A percentile compares a stretch with the other conserved stretches of the same genome.
Conservation (phyloP, 202 grass and related monocot genomes). For the Bolboschoenoplectus hybrid region DNA sequence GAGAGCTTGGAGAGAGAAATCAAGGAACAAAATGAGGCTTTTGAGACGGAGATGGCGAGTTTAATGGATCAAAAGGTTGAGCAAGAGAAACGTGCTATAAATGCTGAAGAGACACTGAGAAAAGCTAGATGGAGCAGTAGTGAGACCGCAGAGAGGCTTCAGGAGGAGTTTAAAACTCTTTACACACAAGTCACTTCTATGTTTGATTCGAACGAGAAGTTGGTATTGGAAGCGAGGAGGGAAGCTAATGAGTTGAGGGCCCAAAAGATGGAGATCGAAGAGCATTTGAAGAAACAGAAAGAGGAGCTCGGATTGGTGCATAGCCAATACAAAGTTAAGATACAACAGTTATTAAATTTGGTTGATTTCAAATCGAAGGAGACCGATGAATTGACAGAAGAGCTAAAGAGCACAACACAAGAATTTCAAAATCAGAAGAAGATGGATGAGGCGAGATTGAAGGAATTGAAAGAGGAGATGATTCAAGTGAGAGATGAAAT, state of each 20-base stretch:
- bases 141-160: conserved; percentile 68
- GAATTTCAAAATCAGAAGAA: conserved; percentile 70
- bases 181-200: conserved; percentile 78
- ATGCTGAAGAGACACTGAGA: conserved; percentile 71
- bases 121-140: conserved; percentile 75
- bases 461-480: conserved; percentile 63
- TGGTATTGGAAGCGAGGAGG: conserved; percentile 74
- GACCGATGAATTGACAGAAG: conserved; percentile 55
- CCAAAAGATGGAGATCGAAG: conserved; percentile 71
- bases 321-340: conserved; percentile 56
- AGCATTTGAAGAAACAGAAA: conserved; percentile 59
- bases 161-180: conserved; percentile 72
- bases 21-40: conserved; percentile 59
- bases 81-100: conserved; percentile 83
- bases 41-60: conserved; percentile 68
- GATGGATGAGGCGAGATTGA: conserved; percentile 55
- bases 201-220: conserved; percentile 70
- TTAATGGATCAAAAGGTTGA: conserved; percentile 70
- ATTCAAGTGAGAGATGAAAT: conserved; percentile 54
- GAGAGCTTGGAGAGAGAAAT: conserved; percentile 85
- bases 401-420: conserved; percentile 65
- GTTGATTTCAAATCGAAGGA: conserved; percentile 90
- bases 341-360: conserved; percentile 71
- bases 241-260: conserved; percentile 66
- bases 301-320: conserved; percentile 60